Base-by-base conservation (phyloP, 495 filamentous ascomycete species). In the Tuber brumale region DNA sequence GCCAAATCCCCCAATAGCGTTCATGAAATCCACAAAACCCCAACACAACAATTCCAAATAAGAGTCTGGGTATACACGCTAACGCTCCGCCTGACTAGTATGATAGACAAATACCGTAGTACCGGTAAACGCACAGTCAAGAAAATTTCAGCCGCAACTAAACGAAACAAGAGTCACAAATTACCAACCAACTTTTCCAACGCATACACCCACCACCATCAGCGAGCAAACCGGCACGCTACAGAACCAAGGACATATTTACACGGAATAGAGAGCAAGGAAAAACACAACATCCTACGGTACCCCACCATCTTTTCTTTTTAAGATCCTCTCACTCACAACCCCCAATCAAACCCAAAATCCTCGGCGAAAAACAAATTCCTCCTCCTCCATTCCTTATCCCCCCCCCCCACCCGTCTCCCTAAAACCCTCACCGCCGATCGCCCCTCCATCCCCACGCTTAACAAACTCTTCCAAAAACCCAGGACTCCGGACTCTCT, bases 281-380 rank as follows among this genome's bases (percentile, higher is more conserved):
- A 31, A 66, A 35, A 7, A 66, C 27, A 66, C 27, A 66, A 66
- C 27, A 7, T 18, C 57, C 27, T 39, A 39, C 37, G 5, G 5
- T 35, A 19, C 51, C 51, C 23, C 51, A 27, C 48, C 48, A 9
- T 27, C n/a, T 19, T 21, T 48, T 23, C 21, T 48, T 23, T 8
- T 23, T 23, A 57, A 27, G 27, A 7, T 35, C 57, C 57, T 35
- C 27, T 16, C 27, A 18, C 72, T 61, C 23, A 80, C 78, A 80
- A 51, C 21, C 78, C 78, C 78, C 78, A 80, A 76, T 80, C 78
- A 69, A 80, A 80, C 61, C 72, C 78, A 35, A 80, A 80, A 79
- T 80, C 78, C 42, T 77, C 73, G 21, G 78, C 78, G 73, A 79
- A 80, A 21, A 80, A 80, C 14, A 80, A 57, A 69, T 80, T 80